Conservation (phyloP, 2,329 filamentous ascomycete genomes). For the Didymella exigua region DNA sequence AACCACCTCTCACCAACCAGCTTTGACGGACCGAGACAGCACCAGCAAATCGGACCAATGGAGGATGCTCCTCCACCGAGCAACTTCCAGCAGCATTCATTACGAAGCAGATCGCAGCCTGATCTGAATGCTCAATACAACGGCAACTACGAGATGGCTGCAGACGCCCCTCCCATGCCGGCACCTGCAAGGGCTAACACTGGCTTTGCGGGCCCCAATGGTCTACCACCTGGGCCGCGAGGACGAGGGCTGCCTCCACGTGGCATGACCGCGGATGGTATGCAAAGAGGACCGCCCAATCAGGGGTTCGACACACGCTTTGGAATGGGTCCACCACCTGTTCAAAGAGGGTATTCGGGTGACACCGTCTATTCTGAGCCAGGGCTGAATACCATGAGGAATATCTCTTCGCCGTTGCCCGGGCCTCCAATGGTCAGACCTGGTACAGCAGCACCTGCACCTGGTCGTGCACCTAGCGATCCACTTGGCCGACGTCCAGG, state of each 20-base stretch:
- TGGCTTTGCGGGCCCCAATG: conserved; percentile 32
- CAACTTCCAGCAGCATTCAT: conserved; percentile 51
- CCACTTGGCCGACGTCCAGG: conserved; percentile 42
- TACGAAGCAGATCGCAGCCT: conserved; percentile 70
- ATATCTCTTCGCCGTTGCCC: conserved; percentile 33
- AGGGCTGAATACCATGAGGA: conserved; percentile 39
- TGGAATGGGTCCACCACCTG: conserved; percentile 36
- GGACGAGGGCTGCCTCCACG: conserved; percentile 37
- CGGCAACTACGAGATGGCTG: conserved; percentile 72
- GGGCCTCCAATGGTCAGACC: conserved; percentile 37
- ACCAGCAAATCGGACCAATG: conserved; percentile 14
- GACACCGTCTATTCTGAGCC: conserved; percentile 47
- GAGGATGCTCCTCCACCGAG: conserved; percentile 13
- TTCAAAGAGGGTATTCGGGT: conserved; percentile 43
- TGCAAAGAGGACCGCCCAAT: conserved; percentile 3
- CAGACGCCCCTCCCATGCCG: conserved; percentile 58
- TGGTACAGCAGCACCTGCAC: conserved; percentile 40
- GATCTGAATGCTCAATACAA: conserved; percentile 56
- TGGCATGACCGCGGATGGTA: conserved; percentile 27
- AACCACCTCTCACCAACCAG: conserved; percentile 37
- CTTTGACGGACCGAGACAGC: not conserved
- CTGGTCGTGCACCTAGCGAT: conserved; percentile 36
- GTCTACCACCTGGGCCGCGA: conserved; percentile 35
- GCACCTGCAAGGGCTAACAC: conserved; percentile 59
- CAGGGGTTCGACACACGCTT: conserved; percentile 36